Percentiles rank a stretch among this genome's conserved stretches.
phyloP scores from a whole-genome alignment of 225 moss, liverwort and hornwort species.

The Asterella californica region DNA sequence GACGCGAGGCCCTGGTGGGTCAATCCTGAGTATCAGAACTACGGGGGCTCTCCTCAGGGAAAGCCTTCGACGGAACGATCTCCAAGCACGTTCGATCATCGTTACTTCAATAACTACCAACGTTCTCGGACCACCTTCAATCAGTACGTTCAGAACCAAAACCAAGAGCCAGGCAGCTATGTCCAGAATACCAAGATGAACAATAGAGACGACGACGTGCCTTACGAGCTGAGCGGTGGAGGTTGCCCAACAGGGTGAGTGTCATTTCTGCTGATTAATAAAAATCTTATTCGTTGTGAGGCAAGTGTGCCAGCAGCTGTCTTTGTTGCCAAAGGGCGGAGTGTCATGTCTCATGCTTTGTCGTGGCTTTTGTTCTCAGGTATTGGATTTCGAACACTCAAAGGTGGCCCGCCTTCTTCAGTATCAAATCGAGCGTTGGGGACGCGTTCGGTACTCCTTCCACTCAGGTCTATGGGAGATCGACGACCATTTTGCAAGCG shows the following conservation, averaged over 20 bases:
- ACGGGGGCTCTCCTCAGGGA: slow-evolving; percentile 10
- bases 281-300: no score
- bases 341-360: neutral
- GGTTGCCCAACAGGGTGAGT: slow-evolving; percentile 47
- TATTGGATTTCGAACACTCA: slow-evolving; percentile 42
- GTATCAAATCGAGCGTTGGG: slow-evolving; percentile 27
- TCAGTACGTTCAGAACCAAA: neutral
- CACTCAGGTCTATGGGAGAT: slow-evolving; percentile 23
- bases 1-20: slow-evolving; percentile 44
- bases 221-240: slow-evolving; percentile 29
- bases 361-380: slow-evolving; percentile 13
- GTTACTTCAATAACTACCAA: slow-evolving; percentile 8
- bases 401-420: slow-evolving; percentile 39
- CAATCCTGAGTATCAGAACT: slow-evolving; percentile 25
- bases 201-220: neutral
- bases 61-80: neutral
- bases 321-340: no score
- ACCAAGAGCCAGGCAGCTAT: neutral
- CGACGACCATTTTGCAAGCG: slow-evolving; percentile 35
- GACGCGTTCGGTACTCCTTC: slow-evolving; percentile 38
- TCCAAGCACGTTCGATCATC: neutral
- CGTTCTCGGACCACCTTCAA: neutral
- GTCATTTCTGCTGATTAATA: no score
- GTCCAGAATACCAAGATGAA: neutral
- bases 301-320: no score